Conservation (phyloP, 331 rosid genomes). For the Malus hybrid region DNA sequence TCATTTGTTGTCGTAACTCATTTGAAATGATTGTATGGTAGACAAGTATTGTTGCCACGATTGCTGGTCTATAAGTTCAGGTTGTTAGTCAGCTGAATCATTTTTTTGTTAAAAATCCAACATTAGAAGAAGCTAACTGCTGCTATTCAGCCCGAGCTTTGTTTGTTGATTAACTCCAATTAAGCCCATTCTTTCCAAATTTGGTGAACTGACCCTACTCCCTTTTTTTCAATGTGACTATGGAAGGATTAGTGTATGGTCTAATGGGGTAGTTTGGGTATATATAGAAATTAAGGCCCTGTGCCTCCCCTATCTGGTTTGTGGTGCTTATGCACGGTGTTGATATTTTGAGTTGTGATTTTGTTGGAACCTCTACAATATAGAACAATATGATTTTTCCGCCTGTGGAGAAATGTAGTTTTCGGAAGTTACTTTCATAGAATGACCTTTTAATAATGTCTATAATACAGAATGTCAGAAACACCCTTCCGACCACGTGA, state of each 20-base stretch:
- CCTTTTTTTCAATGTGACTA: background rate
- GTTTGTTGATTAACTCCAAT: background rate
- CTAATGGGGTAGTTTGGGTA: background rate
- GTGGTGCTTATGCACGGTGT: background rate
- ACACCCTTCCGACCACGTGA: slow-evolving; percentile 78
- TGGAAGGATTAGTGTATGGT: background rate
- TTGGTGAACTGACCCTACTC: background rate
- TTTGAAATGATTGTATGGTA: background rate
- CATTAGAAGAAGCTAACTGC: background rate
- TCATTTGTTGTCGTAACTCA: background rate
- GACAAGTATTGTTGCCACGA: background rate
- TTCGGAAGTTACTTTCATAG: background rate
- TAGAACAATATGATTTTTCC: background rate
- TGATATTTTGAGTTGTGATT: background rate
- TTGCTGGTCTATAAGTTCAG: background rate
- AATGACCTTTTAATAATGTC: background rate
- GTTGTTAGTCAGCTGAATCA: background rate
- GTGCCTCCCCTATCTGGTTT: background rate
- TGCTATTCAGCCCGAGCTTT: background rate
- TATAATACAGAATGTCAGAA: slow-evolving; percentile 57
- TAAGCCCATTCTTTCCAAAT: background rate
- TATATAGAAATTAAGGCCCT: background rate
- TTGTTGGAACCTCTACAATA: background rate
- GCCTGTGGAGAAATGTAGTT: background rate
- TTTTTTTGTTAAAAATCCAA: background rate